phyloP scores from a whole-genome alignment of 768 basidiomycete species.

The Termitomyces heimii region DNA sequence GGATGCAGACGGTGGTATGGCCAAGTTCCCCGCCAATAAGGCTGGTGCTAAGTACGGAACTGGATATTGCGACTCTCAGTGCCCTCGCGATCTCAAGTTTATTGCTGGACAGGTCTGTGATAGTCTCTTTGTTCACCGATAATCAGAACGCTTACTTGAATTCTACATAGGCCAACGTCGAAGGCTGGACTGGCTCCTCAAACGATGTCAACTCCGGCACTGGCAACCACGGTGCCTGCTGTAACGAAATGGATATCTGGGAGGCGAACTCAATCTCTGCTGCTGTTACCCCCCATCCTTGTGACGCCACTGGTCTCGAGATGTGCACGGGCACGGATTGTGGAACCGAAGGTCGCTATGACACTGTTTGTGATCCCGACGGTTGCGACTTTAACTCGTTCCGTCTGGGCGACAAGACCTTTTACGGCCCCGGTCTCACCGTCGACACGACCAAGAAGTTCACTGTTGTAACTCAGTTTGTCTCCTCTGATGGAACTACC shows the following conservation, averaged over 20 bases:
- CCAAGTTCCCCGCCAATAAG: not conserved
- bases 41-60: not conserved
- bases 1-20: constrained; percentile 2
- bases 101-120: not conserved
- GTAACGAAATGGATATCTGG: constrained; percentile 57
- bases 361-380: not conserved
- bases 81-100: not conserved
- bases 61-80: not conserved
- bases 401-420: not conserved
- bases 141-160: not conserved
- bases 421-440: constrained; percentile 17
- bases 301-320: constrained; percentile 30
- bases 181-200: constrained; percentile 32
- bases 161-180: constrained; percentile 37
- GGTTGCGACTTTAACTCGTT: not conserved
- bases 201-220: constrained; percentile 39
- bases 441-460: constrained; percentile 46
- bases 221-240: constrained; percentile 41
- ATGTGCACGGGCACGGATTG: constrained; percentile 37
- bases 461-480: constrained; percentile 56
- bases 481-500: constrained; percentile 39
- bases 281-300: constrained; percentile 50
- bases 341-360: constrained; percentile 24
- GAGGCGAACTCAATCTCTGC: constrained; percentile 47
- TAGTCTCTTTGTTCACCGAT: not conserved